Evolutionary conservation across 805 yeast species (phyloP).

Genomic region (Starmera amethionina): DNA sequence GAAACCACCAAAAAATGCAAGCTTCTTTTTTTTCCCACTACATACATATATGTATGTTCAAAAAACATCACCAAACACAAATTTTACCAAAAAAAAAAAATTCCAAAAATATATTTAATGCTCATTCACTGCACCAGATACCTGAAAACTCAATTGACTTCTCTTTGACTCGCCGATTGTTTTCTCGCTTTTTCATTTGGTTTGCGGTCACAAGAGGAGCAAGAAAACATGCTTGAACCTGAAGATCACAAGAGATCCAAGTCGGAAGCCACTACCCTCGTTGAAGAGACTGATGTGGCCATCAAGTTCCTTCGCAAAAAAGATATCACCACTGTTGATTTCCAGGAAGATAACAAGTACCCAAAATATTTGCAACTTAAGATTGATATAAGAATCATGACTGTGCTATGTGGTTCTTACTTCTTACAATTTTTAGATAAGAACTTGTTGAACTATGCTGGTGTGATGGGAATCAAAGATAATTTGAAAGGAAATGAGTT

Average conservation of each 20-base stretch:
- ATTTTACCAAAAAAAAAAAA: no score
- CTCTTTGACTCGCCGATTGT: not conserved
- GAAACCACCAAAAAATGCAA: no score
- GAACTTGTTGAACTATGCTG: conserved; percentile 49
- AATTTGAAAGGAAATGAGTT: conserved; percentile 38
- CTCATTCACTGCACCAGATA: not conserved
- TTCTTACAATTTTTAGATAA: conserved; percentile 52
- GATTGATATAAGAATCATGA: conserved; percentile 38
- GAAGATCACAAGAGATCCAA: not conserved
- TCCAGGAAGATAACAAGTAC: conserved; percentile 4
- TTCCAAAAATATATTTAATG: no score
- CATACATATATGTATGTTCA: no score
- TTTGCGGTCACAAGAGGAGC: no score
- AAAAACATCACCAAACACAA: no score
- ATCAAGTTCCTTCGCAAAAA: conserved; percentile 11
- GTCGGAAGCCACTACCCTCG: conserved; percentile 6
- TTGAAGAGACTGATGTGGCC: conserved; percentile 17
- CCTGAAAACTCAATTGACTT: not conserved
- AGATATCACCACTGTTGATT: not conserved
- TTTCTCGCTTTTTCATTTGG: no score
- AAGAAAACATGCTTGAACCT: not conserved
- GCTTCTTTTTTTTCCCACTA: no score
- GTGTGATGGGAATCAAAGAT: conserved; percentile 51
- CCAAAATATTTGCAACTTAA: conserved; percentile 20
- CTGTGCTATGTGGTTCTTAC: conserved; percentile 42